A percentile compares a stretch with the other conserved stretches of the same genome.
Evolutionary conservation across 176 grass and related monocot species (phyloP).

Genomic region (Ensete ventricosum): DNA sequence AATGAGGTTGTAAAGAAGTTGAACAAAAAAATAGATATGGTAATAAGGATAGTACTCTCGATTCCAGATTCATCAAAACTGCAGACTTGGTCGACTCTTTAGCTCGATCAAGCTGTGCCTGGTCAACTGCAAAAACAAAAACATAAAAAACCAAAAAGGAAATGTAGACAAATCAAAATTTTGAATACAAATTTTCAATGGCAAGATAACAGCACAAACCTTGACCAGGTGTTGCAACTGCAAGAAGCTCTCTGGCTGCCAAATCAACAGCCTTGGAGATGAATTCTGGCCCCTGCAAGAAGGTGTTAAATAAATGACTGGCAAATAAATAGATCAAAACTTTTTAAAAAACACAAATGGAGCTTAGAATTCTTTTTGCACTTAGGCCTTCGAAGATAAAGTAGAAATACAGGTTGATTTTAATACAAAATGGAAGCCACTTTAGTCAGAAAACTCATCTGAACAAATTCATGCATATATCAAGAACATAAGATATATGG

Average conservation of each 20-base stretch:
- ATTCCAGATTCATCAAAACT: slow-evolving; percentile 61
- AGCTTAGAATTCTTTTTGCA: too few species aligned
- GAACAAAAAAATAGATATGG: slow-evolving; percentile 21
- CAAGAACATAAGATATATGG: too few species aligned
- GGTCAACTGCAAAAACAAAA: slow-evolving; percentile 49
- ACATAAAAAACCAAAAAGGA: slow-evolving; percentile 9
- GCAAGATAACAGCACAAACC: slow-evolving; percentile 28
- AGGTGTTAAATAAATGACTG: background rate
- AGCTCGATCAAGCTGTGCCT: slow-evolving; percentile 70
- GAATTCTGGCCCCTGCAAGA: slow-evolving; percentile 63
- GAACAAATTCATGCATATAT: too few species aligned
- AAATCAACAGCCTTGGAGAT: slow-evolving; percentile 76
- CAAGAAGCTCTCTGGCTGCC: slow-evolving; percentile 63
- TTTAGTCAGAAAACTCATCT: too few species aligned
- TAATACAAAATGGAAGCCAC: too few species aligned
- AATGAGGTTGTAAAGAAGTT: background rate
- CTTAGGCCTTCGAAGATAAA: too few species aligned
- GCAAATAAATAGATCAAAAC: too few species aligned
- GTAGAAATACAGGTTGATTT: too few species aligned
- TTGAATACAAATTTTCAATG: slow-evolving; percentile 3
- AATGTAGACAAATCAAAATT: slow-evolving; percentile 16
- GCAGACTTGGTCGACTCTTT: slow-evolving; percentile 74
- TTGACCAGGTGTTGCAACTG: slow-evolving; percentile 82
- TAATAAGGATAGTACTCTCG: slow-evolving; percentile 37
- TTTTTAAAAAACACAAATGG: too few species aligned